Evolutionary conservation across 768 basidiomycete genomes (phyloP).

Genomic region (Exsudoporus frostii): DNA sequence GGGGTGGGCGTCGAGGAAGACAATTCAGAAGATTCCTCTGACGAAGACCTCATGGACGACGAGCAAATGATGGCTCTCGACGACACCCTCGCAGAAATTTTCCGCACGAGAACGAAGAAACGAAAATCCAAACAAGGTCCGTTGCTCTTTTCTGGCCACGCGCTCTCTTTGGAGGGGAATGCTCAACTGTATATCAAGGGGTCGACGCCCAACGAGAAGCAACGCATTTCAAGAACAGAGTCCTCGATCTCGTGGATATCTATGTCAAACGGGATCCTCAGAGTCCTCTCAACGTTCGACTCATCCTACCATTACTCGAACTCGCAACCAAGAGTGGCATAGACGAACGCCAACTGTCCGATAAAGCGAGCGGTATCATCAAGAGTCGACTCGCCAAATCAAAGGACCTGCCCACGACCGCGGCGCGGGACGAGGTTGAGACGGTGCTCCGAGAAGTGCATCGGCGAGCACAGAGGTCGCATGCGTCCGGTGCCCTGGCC

Average conservation of each 20-base stretch:
- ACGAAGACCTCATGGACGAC: constrained; percentile 84
- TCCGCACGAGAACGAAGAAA: constrained; percentile 63
- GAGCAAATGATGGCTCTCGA: constrained; percentile 98
- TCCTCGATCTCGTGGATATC: constrained; percentile 90
- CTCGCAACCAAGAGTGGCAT: constrained; percentile 61
- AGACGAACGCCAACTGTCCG: constrained; percentile 85
- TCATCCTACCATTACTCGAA: constrained; percentile 75
- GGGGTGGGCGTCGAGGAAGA: constrained; percentile 54
- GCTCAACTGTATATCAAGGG: constrained; percentile 33
- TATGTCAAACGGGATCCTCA: constrained; percentile 75
- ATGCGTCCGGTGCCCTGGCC: constrained; percentile 57
- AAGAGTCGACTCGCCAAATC: constrained; percentile 69
- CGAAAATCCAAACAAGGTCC: constrained; percentile 66
- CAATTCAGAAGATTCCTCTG: constrained; percentile 49
- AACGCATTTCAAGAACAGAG: constrained; percentile 93
- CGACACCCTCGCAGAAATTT: constrained; percentile 84
- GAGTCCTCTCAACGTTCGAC: constrained; percentile 62
- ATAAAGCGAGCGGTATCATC: constrained; percentile 82
- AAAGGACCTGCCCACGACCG: constrained; percentile 57
- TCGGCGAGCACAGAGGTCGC: constrained; percentile 62
- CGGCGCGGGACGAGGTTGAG: constrained; percentile 31
- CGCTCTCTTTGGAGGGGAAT: neutral
- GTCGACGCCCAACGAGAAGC: constrained; percentile 80
- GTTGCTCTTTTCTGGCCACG: constrained; percentile 12
- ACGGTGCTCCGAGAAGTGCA: constrained; percentile 64